Evolutionary conservation across 495 filamentous ascomycete genomes (phyloP).

Genomic region (Ascodesmis nigricans): DNA sequence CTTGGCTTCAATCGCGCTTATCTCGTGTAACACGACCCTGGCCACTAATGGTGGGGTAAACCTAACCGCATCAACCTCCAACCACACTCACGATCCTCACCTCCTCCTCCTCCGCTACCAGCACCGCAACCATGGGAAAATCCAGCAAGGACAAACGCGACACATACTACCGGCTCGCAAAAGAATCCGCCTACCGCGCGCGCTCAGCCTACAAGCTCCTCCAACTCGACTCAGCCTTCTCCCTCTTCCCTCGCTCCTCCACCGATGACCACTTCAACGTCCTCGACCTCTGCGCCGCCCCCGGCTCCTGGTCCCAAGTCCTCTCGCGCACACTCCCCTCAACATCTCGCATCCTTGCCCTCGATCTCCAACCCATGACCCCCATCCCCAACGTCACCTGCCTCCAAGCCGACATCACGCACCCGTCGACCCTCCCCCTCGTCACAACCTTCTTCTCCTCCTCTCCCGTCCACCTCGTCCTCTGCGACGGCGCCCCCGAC

Average conservation of each 20-base stretch:
- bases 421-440: slow-evolving; percentile 78
- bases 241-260: slow-evolving; percentile 45
- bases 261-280: slow-evolving; percentile 45
- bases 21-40: too few species aligned
- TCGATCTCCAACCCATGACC: slow-evolving; percentile 89
- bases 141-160: slow-evolving; percentile 98
- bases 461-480: slow-evolving; percentile 78
- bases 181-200: slow-evolving; percentile 75
- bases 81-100: slow-evolving; percentile 1
- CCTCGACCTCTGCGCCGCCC: slow-evolving; percentile 87
- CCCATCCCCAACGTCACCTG: slow-evolving; percentile 79
- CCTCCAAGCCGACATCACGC: slow-evolving; percentile 85
- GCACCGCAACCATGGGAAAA: slow-evolving; percentile 50
- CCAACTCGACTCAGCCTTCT: slow-evolving; percentile 81
- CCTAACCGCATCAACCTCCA: too few species aligned
- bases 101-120: background rate
- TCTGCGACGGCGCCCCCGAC: slow-evolving; percentile 88
- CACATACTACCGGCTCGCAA: slow-evolving; percentile 89
- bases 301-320: slow-evolving; percentile 91
- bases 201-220: slow-evolving; percentile 91
- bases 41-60: too few species aligned
- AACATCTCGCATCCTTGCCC: slow-evolving; percentile 47
- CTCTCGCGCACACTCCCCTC: slow-evolving; percentile 53
- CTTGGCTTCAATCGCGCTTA: too few species aligned
- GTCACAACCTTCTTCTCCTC: too few species aligned